Percentiles rank a stretch among this genome's conserved stretches.
These are phyloP conservation scores for Trichosporon sp. DNA, from an alignment of 1,284 basidiomycete species.

Conservation along the genomic window DNA sequence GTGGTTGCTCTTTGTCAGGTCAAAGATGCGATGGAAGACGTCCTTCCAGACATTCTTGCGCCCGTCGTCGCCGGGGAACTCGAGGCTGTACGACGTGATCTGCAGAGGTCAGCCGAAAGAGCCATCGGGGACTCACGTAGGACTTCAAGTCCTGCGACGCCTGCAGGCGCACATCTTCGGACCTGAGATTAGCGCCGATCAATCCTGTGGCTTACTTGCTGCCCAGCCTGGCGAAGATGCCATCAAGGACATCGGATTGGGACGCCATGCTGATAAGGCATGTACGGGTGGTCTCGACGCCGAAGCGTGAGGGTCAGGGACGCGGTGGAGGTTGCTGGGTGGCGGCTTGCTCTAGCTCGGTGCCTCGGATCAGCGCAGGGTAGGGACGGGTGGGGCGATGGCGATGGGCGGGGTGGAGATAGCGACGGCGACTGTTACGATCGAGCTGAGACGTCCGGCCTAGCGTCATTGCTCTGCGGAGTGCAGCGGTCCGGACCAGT, in stretches of 20 bases:
- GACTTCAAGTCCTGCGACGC: slow-evolving; percentile 32
- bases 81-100: slow-evolving; percentile 41
- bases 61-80: slow-evolving; percentile 46
- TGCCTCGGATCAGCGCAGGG: neutral
- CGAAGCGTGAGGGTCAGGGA: neutral
- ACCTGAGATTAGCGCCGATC: slow-evolving; percentile 5
- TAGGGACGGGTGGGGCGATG: too few species aligned
- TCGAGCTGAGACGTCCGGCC: neutral
- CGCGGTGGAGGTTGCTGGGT: neutral
- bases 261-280: slow-evolving; percentile 31
- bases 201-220: slow-evolving; percentile 29
- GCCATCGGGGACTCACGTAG: slow-evolving; percentile 25
- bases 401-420: neutral
- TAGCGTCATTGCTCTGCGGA: neutral
- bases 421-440: neutral
- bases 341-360: neutral
- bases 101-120: slow-evolving; percentile 5
- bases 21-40: slow-evolving; percentile 52
- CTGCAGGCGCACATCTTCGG: slow-evolving; percentile 16
- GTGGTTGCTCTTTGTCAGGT: slow-evolving; percentile 52
- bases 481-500: neutral
- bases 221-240: slow-evolving; percentile 40
- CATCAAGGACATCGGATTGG: slow-evolving; percentile 43
- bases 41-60: slow-evolving; percentile 49
- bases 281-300: neutral